phyloP scores from a whole-genome alignment of 345 rosid species.

The Rhodamnia argentea region DNA sequence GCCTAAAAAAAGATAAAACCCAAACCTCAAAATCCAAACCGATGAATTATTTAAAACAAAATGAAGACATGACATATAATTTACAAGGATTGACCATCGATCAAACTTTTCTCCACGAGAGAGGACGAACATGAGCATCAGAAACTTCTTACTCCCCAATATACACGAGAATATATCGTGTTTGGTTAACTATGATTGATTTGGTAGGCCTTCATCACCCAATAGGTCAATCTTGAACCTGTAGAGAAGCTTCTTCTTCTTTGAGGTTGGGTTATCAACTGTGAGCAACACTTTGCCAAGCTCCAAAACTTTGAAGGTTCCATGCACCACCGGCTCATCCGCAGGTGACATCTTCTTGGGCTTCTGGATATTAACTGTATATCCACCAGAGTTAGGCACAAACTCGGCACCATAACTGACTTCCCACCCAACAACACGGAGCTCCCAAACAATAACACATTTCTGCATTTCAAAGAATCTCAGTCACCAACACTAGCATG shows the following conservation, averaged over 20 bases:
- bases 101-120: background rate
- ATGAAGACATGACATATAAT: background rate
- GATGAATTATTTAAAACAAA: background rate
- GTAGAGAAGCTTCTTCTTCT: slow-evolving; percentile 88
- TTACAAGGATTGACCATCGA: background rate
- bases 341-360: slow-evolving; percentile 50
- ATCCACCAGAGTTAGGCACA: slow-evolving; percentile 53
- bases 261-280: slow-evolving; percentile 72
- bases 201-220: slow-evolving; percentile 15
- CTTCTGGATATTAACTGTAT: slow-evolving; percentile 65
- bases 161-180: background rate
- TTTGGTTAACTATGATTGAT: background rate
- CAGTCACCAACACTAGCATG: background rate
- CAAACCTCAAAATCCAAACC: background rate
- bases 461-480: slow-evolving; percentile 25
- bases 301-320: slow-evolving; percentile 60
- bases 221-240: slow-evolving; percentile 70
- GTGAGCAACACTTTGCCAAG: slow-evolving; percentile 71
- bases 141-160: background rate
- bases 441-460: slow-evolving; percentile 80
- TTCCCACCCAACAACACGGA: slow-evolving; percentile 91
- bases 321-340: slow-evolving; percentile 60
- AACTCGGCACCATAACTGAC: slow-evolving; percentile 79
- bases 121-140: background rate
- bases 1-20: background rate